Percentiles rank a stretch among this genome's conserved stretches.
Conservation (phyloP, 139 green algal species). For the Chlamydomonas incerta region DNA sequence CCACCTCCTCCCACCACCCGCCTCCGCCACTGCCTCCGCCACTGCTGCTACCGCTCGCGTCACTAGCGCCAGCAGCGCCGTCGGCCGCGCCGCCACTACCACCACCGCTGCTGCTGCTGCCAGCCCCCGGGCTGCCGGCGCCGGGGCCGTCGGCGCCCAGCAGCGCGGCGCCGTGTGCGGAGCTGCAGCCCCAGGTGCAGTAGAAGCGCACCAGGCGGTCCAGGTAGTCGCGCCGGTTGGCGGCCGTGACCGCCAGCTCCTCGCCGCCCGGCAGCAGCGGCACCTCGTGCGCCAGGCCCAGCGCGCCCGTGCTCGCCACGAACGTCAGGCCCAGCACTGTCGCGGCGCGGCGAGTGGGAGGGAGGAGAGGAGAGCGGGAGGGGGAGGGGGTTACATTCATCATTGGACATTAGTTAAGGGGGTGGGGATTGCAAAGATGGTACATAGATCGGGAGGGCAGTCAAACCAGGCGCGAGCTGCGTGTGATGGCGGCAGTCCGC, state of each 20-base stretch:
- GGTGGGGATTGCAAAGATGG: no score
- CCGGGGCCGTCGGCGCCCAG: background rate
- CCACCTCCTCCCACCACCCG: background rate
- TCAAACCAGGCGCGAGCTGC: no score
- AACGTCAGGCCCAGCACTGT: conserved; percentile 26
- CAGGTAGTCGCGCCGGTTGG: conserved; percentile 25
- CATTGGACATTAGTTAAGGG: no score
- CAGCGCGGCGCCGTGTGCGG: background rate
- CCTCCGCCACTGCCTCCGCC: background rate
- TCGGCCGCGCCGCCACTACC: background rate
- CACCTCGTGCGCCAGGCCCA: conserved; percentile 22
- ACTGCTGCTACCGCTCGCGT: no score
- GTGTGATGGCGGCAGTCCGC: no score
- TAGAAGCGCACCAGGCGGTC: conserved; percentile 24
- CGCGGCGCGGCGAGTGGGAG: no score
- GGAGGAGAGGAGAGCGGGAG: background rate
- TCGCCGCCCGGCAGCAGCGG: conserved; percentile 28
- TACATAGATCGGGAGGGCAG: no score
- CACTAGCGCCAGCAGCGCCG: background rate
- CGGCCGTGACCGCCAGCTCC: background rate
- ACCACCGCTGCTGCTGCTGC: background rate
- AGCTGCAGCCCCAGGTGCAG: conserved; percentile 39
- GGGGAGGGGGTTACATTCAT: no score
- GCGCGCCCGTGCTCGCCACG: conserved; percentile 12
- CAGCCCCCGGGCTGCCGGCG: background rate